These are phyloP conservation scores for Aspergillus unguis DNA, from an alignment of 2,329 filamentous ascomycete species.

Conservation along the genomic window DNA sequence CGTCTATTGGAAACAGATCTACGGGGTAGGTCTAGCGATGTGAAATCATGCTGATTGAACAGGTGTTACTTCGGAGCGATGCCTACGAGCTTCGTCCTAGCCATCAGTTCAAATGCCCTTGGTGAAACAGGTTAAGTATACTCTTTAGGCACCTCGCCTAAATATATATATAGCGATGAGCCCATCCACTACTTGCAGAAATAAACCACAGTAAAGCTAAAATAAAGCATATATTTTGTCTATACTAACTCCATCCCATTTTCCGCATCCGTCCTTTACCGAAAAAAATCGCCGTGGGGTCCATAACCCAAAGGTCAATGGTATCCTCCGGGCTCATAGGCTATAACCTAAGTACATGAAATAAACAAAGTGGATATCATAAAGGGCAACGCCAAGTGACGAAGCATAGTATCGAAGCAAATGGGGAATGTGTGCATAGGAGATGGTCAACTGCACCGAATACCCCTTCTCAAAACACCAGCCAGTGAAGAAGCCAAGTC, in stretches of 20 bases:
- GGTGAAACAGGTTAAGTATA: no score
- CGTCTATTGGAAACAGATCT: no score
- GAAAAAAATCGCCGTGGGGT: not conserved
- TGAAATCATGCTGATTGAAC: no score
- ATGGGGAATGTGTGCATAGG: slow-evolving; percentile 4
- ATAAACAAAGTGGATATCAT: slow-evolving; percentile 9
- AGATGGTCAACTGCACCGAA: not conserved
- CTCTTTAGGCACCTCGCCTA: not conserved
- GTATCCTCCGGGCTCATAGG: not conserved
- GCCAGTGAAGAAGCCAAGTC: not conserved
- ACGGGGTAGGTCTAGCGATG: no score
- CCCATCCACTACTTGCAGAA: no score
- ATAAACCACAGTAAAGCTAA: not conserved
- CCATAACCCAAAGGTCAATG: not conserved
- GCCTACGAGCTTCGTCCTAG: no score
- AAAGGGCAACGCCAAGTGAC: slow-evolving; percentile 1
- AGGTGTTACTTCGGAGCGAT: no score
- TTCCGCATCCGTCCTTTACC: not conserved
- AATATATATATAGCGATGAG: not conserved
- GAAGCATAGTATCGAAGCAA: slow-evolving; percentile 5
- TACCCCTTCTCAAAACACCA: slow-evolving; percentile 7
- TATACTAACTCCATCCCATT: slow-evolving; percentile 13
- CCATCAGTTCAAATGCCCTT: no score
- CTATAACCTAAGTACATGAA: not conserved
- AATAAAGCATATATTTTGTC: slow-evolving; percentile 11